Conservation (phyloP, 1,284 basidiomycete genomes). For the Mycosarcoma mackinlayi region DNA sequence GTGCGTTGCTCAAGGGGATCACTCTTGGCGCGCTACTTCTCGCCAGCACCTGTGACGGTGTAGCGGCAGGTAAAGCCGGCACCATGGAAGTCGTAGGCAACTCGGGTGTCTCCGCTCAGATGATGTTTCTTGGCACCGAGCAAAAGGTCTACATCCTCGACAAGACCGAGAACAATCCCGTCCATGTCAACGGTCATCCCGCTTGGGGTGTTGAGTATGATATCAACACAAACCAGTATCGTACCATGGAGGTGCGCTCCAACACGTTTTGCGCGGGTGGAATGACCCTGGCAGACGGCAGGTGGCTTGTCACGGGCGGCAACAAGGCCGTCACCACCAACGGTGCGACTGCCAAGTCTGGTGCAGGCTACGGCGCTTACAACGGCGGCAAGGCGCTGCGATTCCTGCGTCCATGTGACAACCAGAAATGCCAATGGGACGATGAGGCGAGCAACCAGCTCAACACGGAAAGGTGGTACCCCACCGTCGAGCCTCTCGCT, state of each 20-base stretch:
- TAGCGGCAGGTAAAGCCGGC: slow-evolving; percentile 33
- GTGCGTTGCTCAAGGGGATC: slow-evolving; percentile 22
- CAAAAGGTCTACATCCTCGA: slow-evolving; percentile 62
- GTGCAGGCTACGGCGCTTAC: slow-evolving; percentile 49
- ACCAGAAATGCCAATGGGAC: slow-evolving; percentile 47
- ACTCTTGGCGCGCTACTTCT: slow-evolving; percentile 26
- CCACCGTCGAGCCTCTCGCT: slow-evolving; percentile 55
- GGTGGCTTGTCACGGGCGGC: slow-evolving; percentile 57
- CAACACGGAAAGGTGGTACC: slow-evolving; percentile 62
- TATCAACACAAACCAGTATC: slow-evolving; percentile 42
- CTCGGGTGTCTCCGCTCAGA: slow-evolving; percentile 60
- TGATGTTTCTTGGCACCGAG: slow-evolving; percentile 61
- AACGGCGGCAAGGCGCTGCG: slow-evolving; percentile 57
- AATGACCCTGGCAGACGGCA: slow-evolving; percentile 52
- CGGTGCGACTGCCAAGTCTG: slow-evolving; percentile 43
- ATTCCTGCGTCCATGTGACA: slow-evolving; percentile 49
- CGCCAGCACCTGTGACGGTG: slow-evolving; percentile 11
- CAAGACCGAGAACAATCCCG: slow-evolving; percentile 62
- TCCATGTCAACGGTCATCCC: slow-evolving; percentile 49
- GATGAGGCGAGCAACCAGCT: slow-evolving; percentile 47
- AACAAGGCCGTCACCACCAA: slow-evolving; percentile 56
- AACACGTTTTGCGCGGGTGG: slow-evolving; percentile 66
- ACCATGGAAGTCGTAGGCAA: slow-evolving; percentile 56
- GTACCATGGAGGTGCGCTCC: slow-evolving; percentile 52
- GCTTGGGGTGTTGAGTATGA: slow-evolving; percentile 61